phyloP scores from a whole-genome alignment of 1,139 yeast genomes.

The Yamadazyma membranifaciens region DNA sequence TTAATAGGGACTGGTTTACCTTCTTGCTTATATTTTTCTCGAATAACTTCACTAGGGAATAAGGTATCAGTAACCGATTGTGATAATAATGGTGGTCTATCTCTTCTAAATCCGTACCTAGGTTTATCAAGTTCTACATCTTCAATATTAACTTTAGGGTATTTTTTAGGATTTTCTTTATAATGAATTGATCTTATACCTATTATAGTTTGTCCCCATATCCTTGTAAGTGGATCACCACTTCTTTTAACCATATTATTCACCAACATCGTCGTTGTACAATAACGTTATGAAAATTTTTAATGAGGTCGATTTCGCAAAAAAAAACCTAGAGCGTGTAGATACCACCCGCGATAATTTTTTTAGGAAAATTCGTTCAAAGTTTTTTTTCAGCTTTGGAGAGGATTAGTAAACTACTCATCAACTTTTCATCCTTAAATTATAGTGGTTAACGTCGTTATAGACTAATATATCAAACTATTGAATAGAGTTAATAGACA shows the following conservation, averaged over 20 bases:
- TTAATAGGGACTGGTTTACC: constrained; percentile 48
- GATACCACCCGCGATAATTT: constrained; percentile 6
- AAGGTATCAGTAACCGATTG: constrained; percentile 40
- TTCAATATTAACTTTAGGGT: constrained; percentile 40
- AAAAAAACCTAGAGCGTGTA: constrained; percentile 1
- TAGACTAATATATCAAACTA: constrained; percentile 1
- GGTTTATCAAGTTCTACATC: constrained; percentile 42
- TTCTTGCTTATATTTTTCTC: constrained; percentile 31
- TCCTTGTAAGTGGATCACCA: not conserved
- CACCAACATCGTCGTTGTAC: not conserved
- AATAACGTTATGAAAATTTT: not conserved
- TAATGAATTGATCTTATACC: constrained; percentile 23
- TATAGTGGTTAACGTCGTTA: not conserved
- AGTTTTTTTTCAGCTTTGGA: constrained; percentile 1
- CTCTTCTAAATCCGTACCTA: constrained; percentile 38
- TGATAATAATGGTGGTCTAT: constrained; percentile 40
- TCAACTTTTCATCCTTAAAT: not conserved
- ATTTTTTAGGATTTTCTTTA: constrained; percentile 29
- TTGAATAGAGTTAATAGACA: not conserved
- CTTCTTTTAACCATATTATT: not conserved
- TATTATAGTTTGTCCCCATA: not conserved
- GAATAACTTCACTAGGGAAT: constrained; percentile 41
- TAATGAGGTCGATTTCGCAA: constrained; percentile 1
- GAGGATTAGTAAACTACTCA: constrained; percentile 6
- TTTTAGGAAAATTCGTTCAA: constrained; percentile 2